A percentile compares a stretch with the other conserved stretches of the same genome.
Conservation (phyloP, 2,329 filamentous ascomycete genomes). For the Diaporthe sp. region DNA sequence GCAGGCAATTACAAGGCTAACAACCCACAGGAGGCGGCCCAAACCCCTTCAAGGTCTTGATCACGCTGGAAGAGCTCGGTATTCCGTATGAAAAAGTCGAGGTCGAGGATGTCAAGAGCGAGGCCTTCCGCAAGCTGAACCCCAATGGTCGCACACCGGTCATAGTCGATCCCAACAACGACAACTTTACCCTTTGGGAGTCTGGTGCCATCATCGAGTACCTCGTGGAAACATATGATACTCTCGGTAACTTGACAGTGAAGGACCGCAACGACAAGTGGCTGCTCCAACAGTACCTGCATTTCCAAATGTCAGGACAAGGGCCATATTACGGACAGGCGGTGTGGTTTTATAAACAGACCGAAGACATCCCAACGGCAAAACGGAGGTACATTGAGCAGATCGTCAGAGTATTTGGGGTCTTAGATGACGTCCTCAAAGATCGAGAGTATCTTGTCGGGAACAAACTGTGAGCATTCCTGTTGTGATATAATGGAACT, state of each 20-base stretch:
- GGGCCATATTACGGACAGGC: not conserved
- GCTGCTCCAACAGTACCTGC: not conserved
- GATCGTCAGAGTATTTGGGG: not conserved
- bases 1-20: not conserved
- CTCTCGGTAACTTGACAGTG: not conserved
- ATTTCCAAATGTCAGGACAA: not conserved
- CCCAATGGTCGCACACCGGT: not conserved
- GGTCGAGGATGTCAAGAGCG: not conserved
- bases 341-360: not conserved
- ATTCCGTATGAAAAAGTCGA: not conserved
- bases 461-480: not conserved
- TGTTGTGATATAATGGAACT: not conserved
- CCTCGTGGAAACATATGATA: not conserved
- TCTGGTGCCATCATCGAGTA: not conserved
- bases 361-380: not conserved
- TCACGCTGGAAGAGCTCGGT: not conserved
- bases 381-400: not conserved
- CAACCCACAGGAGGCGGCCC: not conserved
- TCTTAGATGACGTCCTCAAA: not conserved
- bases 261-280: not conserved
- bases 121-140: not conserved
- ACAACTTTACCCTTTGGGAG: not conserved
- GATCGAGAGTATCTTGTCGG: not conserved
- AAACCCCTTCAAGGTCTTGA: not conserved
- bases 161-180: not conserved